These are phyloP conservation scores for Lactuca sativa DNA, from an alignment of 129 eudicot species.

Conservation along the genomic window DNA sequence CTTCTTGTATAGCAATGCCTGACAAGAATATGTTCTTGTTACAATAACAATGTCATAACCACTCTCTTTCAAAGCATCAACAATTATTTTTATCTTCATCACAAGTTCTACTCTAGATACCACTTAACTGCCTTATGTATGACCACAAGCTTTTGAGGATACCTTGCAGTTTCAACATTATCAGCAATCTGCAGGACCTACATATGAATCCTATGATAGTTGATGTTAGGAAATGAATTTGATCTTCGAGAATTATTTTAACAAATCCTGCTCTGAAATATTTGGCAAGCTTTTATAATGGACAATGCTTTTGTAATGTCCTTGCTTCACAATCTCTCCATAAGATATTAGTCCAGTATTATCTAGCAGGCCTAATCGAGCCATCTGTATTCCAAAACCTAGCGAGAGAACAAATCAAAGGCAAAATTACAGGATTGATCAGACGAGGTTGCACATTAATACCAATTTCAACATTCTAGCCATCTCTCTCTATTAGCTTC, in stretches of 20 bases:
- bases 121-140: conserved; percentile 87
- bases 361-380: conserved; percentile 82
- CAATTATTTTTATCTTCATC: conserved; percentile 86
- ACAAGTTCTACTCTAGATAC: conserved; percentile 84
- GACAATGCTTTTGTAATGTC: conserved; percentile 76
- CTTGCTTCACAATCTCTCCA: conserved; percentile 88
- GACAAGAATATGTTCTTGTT: conserved; percentile 92
- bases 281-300: conserved; percentile 88
- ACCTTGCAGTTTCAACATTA: conserved; percentile 45
- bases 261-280: conserved; percentile 87
- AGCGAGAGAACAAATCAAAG: not conserved
- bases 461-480: conserved; percentile 21
- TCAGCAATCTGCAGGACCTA: conserved; percentile 21
- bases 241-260: conserved; percentile 91
- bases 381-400: conserved; percentile 92
- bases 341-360: conserved; percentile 73
- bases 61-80: conserved; percentile 85
- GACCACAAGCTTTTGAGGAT: conserved; percentile 99
- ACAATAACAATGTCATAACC: conserved; percentile 91
- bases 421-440: not conserved
- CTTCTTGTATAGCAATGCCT: conserved; percentile 80
- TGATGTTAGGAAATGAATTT: conserved; percentile 42
- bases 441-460: not conserved
- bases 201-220: not conserved
- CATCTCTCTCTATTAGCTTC: conserved; percentile 72